Evolutionary conservation across 1,284 basidiomycete genomes (phyloP), one percentile per base, ranked within the genome.

Genomic region (Tilletia indica): DNA sequence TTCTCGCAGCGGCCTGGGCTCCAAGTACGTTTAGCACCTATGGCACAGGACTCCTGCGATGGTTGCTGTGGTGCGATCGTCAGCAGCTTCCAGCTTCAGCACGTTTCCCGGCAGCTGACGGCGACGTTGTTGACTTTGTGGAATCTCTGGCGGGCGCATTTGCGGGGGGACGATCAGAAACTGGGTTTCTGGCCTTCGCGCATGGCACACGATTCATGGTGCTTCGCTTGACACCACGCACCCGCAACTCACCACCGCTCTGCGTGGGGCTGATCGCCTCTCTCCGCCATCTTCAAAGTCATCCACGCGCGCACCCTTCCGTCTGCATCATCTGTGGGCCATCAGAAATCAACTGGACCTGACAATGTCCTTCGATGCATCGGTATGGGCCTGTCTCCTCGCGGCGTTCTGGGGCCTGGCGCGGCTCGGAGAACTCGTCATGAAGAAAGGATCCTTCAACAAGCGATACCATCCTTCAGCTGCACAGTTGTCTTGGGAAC

Each of bases 361-460:
- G 16, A 19, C 51, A 5, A 31, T 4, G 5, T 31, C 51, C 25
- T 54, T 54, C 16, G 51, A 54, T 54, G 16, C 16, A 4, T 19
- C 51, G 25, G 51, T 54, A 6, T 54, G 51, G 51, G 51, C 51
- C 51, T 54, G 51, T 19, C 51, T 54, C 5, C 51, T 54, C 25
- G n/a, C 51, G 51, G 51, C 51, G 8, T 54, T 54, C 16, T 54
- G 51, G 51, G 51, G 51, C n/a, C 51, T 54, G 25, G 51, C 51
- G 19, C 51, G 51, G 8, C 51, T 54, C 4, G 51, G 51, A 4
- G 51, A 54, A 19, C 51, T 54, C 51, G 51, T 54, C 51, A 4
- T 6, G n/a, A 31, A 54, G 16, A 19, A 31, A 19, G 19, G 25
- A 4, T 19, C 51, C n/a, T 54, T 54, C 25, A 31, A 54, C 51